Percentiles rank a stretch among this genome's conserved stretches.
phyloP scores from a whole-genome alignment of 179 eudicot genomes.

The Gypsophila paniculata region DNA sequence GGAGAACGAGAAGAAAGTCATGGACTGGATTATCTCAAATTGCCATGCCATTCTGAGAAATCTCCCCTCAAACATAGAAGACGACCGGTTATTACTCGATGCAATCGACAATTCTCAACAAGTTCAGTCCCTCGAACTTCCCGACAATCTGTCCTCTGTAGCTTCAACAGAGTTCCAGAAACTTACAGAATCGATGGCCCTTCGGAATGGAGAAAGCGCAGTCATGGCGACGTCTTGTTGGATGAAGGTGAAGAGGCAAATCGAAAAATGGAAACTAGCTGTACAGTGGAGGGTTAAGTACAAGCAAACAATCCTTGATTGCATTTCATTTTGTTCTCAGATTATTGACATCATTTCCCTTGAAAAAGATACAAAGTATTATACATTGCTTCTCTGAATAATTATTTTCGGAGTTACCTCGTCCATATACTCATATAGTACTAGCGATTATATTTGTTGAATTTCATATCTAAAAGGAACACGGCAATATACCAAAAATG shows the following conservation, averaged over 20 bases:
- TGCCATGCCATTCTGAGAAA: conserved; percentile 39
- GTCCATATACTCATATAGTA: no score
- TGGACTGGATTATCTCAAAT: conserved; percentile 50
- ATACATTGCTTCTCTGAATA: background rate
- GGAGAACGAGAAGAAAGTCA: conserved; percentile 54
- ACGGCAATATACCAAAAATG: no score
- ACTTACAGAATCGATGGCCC: conserved; percentile 36
- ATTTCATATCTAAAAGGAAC: no score
- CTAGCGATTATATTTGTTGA: no score
- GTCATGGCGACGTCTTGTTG: conserved; percentile 3
- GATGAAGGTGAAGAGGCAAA: conserved; percentile 29
- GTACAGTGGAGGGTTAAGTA: conserved; percentile 71
- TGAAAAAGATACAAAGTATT: background rate
- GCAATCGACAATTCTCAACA: conserved; percentile 41
- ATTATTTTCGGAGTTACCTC: background rate
- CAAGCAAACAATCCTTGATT: conserved; percentile 52
- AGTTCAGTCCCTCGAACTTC: conserved; percentile 23
- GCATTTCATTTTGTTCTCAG: conserved; percentile 49
- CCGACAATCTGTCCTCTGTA: conserved; percentile 24
- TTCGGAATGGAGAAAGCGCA: conserved; percentile 24
- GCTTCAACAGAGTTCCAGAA: conserved; percentile 36
- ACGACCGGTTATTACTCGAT: conserved; percentile 42
- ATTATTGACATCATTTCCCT: conserved; percentile 27
- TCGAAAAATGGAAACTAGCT: conserved; percentile 67
- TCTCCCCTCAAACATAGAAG: conserved; percentile 53